Base-by-base conservation (phyloP, 2,329 filamentous ascomycete species). In the Torrubiellomyces zombiae region DNA sequence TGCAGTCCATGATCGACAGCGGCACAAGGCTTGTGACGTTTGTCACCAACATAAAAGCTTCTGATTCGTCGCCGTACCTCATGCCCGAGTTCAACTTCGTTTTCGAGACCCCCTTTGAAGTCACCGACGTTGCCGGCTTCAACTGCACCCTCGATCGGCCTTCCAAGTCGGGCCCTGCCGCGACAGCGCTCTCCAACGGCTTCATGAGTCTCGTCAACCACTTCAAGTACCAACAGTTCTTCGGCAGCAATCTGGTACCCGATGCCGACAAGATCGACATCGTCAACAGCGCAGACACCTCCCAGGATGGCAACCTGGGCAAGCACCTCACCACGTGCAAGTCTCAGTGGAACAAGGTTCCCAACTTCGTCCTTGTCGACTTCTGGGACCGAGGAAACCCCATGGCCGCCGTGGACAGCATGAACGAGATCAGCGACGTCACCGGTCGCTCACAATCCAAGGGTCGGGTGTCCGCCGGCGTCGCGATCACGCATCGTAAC, bases 121-220 rank as follows among this genome's bases (percentile, higher is more conserved):
- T 78, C 26, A 64, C 61, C 3, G 54, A 57, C 7, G 51, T 70
- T 1, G 50, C 56, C 2, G 69, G 68, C 44, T 89, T 83, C 58
- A 74, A 72, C 47, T 89, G 80, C 57, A 63, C 59, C 0, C 60
- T 80, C 4, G 58, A 76, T 40, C 69, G 80, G 1, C 80, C 80
- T 0, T 48, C 60, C 0, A 47, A 48, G 5, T 51, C 72, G 17
- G 45, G 49, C 13, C 43, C 55, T 4, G 60, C 61, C 24, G 40
- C 61, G 10, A 39, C 56, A 2, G 77, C 75, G 2, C 42, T 77
- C 14, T 42, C 55, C 0, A 57, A 59, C 2, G 65, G 66, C 36
- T 62, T 69, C 38, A 61, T 89, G 45, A 69, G 78, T 14, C 56
- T 89, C 7, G 62, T 80, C 55, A 89, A 89, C 57, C 80, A 89